Evolutionary conservation across 1,139 yeast species (phyloP).

Genomic region (Debaryomycetaceae sp.): DNA sequence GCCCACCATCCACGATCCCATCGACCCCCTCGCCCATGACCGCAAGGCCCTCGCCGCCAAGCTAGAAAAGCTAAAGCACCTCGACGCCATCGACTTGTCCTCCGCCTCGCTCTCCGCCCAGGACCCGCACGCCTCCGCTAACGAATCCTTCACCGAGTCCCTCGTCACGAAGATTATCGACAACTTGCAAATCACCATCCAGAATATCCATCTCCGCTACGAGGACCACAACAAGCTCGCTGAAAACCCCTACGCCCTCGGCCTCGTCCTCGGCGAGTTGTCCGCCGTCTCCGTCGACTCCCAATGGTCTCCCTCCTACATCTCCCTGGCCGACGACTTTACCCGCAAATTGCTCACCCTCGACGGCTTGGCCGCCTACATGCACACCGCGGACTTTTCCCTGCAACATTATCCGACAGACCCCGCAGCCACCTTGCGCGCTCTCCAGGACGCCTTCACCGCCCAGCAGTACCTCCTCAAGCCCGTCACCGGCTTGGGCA

Average conservation of each 20-base stretch:
- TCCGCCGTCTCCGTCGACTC: slow-evolving; percentile 88
- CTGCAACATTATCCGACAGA: no score
- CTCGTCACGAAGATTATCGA: slow-evolving; percentile 84
- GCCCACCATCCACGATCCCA: slow-evolving; percentile 47
- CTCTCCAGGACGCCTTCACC: slow-evolving; percentile 24
- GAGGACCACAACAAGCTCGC: slow-evolving; percentile 69
- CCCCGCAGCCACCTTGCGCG: slow-evolving; percentile 36
- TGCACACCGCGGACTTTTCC: slow-evolving; percentile 85
- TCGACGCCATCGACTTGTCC: slow-evolving; percentile 49
- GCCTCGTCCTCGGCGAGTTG: slow-evolving; percentile 71
- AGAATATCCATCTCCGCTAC: slow-evolving; percentile 82
- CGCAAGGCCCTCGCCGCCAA: slow-evolving; percentile 58
- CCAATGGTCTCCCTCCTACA: slow-evolving; percentile 78
- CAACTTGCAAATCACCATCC: slow-evolving; percentile 86
- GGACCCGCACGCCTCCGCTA: slow-evolving; percentile 36
- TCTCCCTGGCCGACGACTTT: slow-evolving; percentile 55
- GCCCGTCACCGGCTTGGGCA: slow-evolving; percentile 88
- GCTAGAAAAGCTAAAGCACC: slow-evolving; percentile 52
- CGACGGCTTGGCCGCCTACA: slow-evolving; percentile 67
- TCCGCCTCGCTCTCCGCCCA: slow-evolving; percentile 27
- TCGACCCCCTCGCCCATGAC: slow-evolving; percentile 56
- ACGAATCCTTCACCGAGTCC: slow-evolving; percentile 79
- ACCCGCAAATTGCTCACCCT: slow-evolving; percentile 74
- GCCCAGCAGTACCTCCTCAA: slow-evolving; percentile 47
- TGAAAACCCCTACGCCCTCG: slow-evolving; percentile 69